These are phyloP conservation scores for Jacaranda copaia DNA, from an alignment of 257 asterid genomes.

Conservation along the genomic window DNA sequence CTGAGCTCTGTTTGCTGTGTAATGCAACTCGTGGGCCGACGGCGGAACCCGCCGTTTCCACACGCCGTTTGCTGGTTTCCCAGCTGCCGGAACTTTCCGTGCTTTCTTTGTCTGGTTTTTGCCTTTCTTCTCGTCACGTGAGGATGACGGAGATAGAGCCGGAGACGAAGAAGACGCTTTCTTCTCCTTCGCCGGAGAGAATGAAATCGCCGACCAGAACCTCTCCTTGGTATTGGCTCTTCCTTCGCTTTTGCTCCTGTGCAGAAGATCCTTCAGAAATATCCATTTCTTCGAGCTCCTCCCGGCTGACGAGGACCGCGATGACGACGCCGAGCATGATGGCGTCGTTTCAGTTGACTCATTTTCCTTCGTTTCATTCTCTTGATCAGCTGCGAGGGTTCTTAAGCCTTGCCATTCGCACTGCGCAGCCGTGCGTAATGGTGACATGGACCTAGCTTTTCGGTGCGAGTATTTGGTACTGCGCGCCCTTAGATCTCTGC, in stretches of 20 bases:
- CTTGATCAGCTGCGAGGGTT: neutral
- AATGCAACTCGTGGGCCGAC: conserved; percentile 92
- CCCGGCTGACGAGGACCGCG: conserved; percentile 66
- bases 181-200: conserved; percentile 54
- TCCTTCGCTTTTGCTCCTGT: conserved; percentile 70
- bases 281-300: conserved; percentile 74
- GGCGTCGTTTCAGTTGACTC: conserved; percentile 64
- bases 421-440: conserved; percentile 38
- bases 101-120: conserved; percentile 37
- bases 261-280: conserved; percentile 62
- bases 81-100: conserved; percentile 33
- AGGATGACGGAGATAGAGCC: conserved; percentile 54
- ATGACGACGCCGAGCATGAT: conserved; percentile 65
- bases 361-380: conserved; percentile 32
- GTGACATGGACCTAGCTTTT: conserved; percentile 72
- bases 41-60: conserved; percentile 56
- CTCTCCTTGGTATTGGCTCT: conserved; percentile 52
- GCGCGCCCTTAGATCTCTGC: conserved; percentile 56
- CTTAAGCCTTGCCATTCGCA: conserved; percentile 39
- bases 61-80: conserved; percentile 59
- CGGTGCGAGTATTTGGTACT: conserved; percentile 45
- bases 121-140: conserved; percentile 52
- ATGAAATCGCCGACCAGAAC: conserved; percentile 64
- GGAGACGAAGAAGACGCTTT: conserved; percentile 39
- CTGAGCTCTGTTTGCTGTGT: conserved; percentile 85